Evolutionary conservation across 192 early-diverging fungal genomes (phyloP).

Genomic region (Haplosporangium gracile): DNA sequence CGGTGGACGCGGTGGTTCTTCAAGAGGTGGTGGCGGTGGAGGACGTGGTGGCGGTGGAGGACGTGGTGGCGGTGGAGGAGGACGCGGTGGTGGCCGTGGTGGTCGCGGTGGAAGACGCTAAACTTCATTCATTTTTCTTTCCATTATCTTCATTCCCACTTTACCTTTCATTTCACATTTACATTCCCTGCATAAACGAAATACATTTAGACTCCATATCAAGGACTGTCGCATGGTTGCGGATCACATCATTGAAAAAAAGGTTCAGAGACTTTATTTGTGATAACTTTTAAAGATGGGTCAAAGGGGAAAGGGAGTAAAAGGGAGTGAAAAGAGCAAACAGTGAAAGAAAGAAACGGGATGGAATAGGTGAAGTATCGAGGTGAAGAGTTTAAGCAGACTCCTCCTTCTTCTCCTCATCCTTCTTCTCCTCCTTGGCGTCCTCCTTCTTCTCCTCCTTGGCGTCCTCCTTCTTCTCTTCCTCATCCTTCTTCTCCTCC

Average conservation of each 20-base stretch:
- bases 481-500: constrained; percentile 52
- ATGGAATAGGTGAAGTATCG: neutral
- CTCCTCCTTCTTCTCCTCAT: constrained; percentile 58
- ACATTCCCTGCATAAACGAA: neutral
- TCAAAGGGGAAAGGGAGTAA: neutral
- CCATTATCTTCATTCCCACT: neutral
- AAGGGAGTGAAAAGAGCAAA: neutral
- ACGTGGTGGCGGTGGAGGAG: constrained; percentile 30
- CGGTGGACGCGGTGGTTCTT: constrained; percentile 10
- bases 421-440: constrained; percentile 50
- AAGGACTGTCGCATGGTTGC: neutral
- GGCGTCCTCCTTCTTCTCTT: constrained; percentile 44
- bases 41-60: constrained; percentile 40
- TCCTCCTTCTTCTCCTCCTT: constrained; percentile 54
- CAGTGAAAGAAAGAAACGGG: neutral
- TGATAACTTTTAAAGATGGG: neutral
- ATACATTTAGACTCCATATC: neutral
- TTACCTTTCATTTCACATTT: neutral
- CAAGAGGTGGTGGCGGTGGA: constrained; percentile 19
- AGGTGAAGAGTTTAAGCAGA: constrained; percentile 34
- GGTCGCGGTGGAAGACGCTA: constrained; percentile 40
- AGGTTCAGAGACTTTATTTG: constrained; percentile 3
- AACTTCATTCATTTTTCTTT: neutral
- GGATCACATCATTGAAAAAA: neutral
- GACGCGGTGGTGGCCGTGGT: constrained; percentile 19